Base-by-base conservation (phyloP, 2,329 filamentous ascomycete species). In the Magnaporthales sp. region DNA sequence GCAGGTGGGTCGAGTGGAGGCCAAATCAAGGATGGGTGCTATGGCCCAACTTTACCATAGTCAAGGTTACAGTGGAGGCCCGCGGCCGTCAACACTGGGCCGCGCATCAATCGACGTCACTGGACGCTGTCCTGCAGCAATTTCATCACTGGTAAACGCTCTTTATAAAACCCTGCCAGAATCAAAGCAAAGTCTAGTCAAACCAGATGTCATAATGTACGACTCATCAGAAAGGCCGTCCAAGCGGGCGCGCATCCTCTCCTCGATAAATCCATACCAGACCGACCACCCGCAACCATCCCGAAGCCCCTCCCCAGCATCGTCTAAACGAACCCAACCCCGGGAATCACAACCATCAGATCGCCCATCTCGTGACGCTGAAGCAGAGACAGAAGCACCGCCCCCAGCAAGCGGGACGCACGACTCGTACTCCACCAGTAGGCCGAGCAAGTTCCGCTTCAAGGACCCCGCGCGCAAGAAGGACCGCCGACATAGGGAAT, bases 161-260 rank as follows among this genome's bases (percentile, higher is more conserved):
- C 9, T 15, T 38, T 19, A 26, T 26, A 7, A 58, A 15, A 1
- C 22, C 22, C 54, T 10, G 5, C 54, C 54, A n/a, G n/a, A n/a
- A n/a, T n/a, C n/a, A n/a, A n/a, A n/a, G n/a, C n/a, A n/a, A n/a
- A n/a, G n/a, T n/a, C 22, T 7, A 46, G n/a, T 7, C 22, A 10
- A 9, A 58, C 54, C 4, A 15, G 22, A 58, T 58, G 54, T 6
- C 22, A 58, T 58, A 10, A 58, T 58, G 54, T 3, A 26, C 7
- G 54, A 58, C 1, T 22, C 54, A 15, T 58, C 54, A 58, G 54
- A 58, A 13, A 58, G 54, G 24, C 74, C 73, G 62, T 73, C 74
- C n/a, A 71, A 73, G 62, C 74, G 82, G 72, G 79, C 80, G n/a
- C 80, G 80, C 61, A 82, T 84, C 24, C 75, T 84, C 22, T 80